Base-by-base conservation (phyloP, 805 yeast genomes). In the Komagataella pastoris region DNA sequence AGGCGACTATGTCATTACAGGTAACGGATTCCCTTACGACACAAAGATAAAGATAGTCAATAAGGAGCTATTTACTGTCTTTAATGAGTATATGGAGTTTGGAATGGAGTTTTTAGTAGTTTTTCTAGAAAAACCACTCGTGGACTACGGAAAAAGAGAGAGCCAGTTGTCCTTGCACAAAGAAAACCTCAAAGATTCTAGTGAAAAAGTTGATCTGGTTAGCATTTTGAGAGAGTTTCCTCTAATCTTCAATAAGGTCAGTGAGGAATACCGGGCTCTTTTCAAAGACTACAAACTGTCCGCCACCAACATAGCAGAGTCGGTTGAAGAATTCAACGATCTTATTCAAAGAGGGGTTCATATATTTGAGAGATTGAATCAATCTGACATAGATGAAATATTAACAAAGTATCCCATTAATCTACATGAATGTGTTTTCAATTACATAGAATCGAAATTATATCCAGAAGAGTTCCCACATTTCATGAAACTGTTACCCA, bases 391-490 rank as follows among this genome's bases (percentile, higher is more conserved):
- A 10, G 53, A 61, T 1, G 55, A 60, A 8, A 52, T 66, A 3
- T 58, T 66, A 24, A 54, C 57, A 6, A 48, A 59, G 19, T 58
- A 55, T 46, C 75, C 77, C 1, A 54, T 74, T 17, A 79, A 82
- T 53, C 65, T 80, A 55, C 77, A 71, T 56, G 71, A 70, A 53
- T 69, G 80, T 47, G 70, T 88, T 1, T 83, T 81, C 58, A 80
- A 79, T 51, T 87, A 87, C 57, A 81, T 87, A 14, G 97, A 90
- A 58, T 58, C 73, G 54, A 80, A 81, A 52, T 63, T 88, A 30
- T 30, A 30, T 36, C 84, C 80, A 58, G 85, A 79, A 55, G 77
- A 75, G 54, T 61, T 88, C 6, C 56, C 68, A 2, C 67, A 69
- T 43, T 58, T 79, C 14, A 54, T 10, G 49, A 52, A 17, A 50